Evolutionary conservation across 176 grass and related monocot species (phyloP).

Genomic region (Oryza meridionalis): DNA sequence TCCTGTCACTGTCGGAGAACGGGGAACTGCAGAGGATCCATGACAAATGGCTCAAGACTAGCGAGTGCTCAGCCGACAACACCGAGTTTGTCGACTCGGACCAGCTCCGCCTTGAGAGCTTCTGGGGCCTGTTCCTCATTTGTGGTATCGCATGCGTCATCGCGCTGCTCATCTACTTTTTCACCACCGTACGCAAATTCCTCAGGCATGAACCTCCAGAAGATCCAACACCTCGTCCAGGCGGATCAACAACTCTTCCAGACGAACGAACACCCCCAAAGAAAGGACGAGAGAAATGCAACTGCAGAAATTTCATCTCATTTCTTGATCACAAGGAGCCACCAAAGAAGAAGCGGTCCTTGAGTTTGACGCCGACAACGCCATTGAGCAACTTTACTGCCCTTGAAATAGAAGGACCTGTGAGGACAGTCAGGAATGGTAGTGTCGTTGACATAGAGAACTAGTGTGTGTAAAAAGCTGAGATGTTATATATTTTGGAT

Average conservation of each 20-base stretch:
- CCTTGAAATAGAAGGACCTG: slow-evolving; percentile 28
- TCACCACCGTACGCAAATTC: slow-evolving; percentile 50
- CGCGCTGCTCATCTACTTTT: slow-evolving; percentile 67
- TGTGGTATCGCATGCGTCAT: slow-evolving; percentile 65
- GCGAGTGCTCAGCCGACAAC: slow-evolving; percentile 45
- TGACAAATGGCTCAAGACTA: slow-evolving; percentile 73
- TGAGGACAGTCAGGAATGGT: slow-evolving; percentile 14
- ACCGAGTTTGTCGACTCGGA: slow-evolving; percentile 61
- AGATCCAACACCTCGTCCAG: background rate
- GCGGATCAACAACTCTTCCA: background rate
- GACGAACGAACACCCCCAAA: background rate
- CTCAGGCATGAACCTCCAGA: slow-evolving; percentile 24
- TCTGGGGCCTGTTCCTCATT: slow-evolving; percentile 88
- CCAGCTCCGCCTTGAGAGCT: slow-evolving; percentile 75
- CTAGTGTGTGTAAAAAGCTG: slow-evolving; percentile 24
- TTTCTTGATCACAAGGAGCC: slow-evolving; percentile 62
- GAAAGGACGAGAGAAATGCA: background rate
- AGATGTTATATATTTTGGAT: slow-evolving; percentile 21
- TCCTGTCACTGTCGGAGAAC: slow-evolving; percentile 78
- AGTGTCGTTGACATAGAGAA: slow-evolving; percentile 22
- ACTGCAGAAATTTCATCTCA: slow-evolving; percentile 57
- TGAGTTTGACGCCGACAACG: slow-evolving; percentile 9
- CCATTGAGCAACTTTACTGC: background rate
- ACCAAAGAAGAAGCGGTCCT: slow-evolving; percentile 26
- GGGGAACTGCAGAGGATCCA: slow-evolving; percentile 93